Evolutionary conservation across 2,329 filamentous ascomycete genomes (phyloP).

Genomic region (Xylariaceae sp.): DNA sequence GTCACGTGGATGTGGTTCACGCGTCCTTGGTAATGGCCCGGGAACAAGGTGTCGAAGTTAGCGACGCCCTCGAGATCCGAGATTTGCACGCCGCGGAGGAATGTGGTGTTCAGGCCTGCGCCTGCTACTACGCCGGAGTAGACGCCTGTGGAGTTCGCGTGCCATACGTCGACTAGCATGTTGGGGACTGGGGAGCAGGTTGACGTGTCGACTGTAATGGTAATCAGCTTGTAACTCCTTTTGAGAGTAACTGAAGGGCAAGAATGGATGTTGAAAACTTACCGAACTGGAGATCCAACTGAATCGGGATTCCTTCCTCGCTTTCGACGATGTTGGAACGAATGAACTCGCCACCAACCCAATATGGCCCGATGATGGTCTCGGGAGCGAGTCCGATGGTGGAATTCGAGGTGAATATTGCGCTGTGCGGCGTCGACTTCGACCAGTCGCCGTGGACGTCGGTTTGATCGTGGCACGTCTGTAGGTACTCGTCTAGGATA

Average conservation of each 20-base stretch:
- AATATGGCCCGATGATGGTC: slow-evolving; percentile 35
- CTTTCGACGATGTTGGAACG: slow-evolving; percentile 45
- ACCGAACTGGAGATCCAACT: slow-evolving; percentile 46
- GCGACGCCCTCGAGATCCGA: slow-evolving; percentile 50
- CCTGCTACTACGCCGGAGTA: slow-evolving; percentile 47
- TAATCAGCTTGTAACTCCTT: too few species aligned
- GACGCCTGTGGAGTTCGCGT: slow-evolving; percentile 50
- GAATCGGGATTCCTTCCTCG: slow-evolving; percentile 44
- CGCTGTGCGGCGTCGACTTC: slow-evolving; percentile 26
- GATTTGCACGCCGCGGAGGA: slow-evolving; percentile 52
- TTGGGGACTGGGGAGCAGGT: slow-evolving; percentile 43
- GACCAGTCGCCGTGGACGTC: slow-evolving; percentile 29
- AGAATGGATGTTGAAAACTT: not conserved
- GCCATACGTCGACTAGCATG: slow-evolving; percentile 47
- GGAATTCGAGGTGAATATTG: slow-evolving; percentile 34
- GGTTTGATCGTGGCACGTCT: slow-evolving; percentile 32
- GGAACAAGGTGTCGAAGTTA: slow-evolving; percentile 51
- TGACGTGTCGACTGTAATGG: slow-evolving; percentile 38
- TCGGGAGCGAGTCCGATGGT: slow-evolving; percentile 33
- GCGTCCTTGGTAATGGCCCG: slow-evolving; percentile 53
- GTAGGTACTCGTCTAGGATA: slow-evolving; percentile 28
- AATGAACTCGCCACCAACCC: slow-evolving; percentile 44
- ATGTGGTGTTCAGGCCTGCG: slow-evolving; percentile 50
- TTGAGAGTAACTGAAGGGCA: not conserved
- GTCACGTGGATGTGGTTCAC: slow-evolving; percentile 48